Conservation (phyloP, 2,329 filamentous ascomycete genomes). For the Fusarium sp. region DNA sequence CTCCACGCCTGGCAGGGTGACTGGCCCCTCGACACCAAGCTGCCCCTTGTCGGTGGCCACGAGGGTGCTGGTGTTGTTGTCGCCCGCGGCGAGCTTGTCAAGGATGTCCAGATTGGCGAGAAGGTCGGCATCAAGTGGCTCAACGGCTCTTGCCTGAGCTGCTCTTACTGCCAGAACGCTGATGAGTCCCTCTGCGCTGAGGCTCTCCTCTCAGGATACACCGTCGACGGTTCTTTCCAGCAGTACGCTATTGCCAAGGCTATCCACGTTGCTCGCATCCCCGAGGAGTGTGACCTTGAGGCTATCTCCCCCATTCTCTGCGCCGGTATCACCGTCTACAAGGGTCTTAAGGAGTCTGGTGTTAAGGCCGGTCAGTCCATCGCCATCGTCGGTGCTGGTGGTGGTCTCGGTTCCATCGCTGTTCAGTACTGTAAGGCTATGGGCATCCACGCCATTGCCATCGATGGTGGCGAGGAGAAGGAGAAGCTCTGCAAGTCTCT, state of each 20-base stretch:
- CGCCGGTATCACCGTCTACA: conserved; percentile 90
- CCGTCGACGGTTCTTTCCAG: conserved; percentile 93
- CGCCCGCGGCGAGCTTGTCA: conserved; percentile 80
- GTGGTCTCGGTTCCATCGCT: conserved; percentile 82
- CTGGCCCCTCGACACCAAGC: conserved; percentile 87
- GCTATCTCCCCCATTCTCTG: conserved; percentile 84
- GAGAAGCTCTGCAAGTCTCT: conserved; percentile 75
- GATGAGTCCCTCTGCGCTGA: conserved; percentile 87
- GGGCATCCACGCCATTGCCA: conserved; percentile 83
- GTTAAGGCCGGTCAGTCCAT: conserved; percentile 80
- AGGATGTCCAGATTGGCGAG: conserved; percentile 84
- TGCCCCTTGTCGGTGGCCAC: conserved; percentile 87
- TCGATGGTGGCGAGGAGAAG: conserved; percentile 89
- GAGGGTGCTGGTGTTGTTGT: conserved; percentile 87
- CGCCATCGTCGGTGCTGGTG: conserved; percentile 88
- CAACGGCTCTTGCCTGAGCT: conserved; percentile 86
- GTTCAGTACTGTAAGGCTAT: conserved; percentile 92
- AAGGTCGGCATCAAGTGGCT: conserved; percentile 94
- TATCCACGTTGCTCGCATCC: conserved; percentile 84
- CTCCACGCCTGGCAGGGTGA: conserved; percentile 85
- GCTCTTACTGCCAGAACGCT: conserved; percentile 83
- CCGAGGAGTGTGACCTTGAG: conserved; percentile 81
- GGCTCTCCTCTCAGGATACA: conserved; percentile 86
- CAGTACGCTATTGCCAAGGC: conserved; percentile 92
- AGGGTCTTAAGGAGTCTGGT: conserved; percentile 88